Evolutionary conservation across 768 basidiomycete genomes (phyloP).

Genomic region (Calvatia gigantea): DNA sequence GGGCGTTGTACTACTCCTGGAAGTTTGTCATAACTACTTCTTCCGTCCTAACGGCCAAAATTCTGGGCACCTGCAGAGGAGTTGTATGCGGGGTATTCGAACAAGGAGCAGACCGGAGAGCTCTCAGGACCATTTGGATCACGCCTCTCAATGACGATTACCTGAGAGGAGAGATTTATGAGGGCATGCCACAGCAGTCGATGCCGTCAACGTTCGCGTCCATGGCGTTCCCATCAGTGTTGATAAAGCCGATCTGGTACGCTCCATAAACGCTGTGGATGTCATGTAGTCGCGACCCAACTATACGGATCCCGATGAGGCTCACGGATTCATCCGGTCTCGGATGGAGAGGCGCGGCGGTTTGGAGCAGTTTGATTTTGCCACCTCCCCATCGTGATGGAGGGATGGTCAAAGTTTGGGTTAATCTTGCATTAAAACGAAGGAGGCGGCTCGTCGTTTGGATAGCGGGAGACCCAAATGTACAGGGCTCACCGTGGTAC

Average conservation of each 20-base stretch:
- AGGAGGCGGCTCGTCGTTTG: constrained; percentile 43
- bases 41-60: constrained; percentile 56
- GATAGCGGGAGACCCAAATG: constrained; percentile 42
- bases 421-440: constrained; percentile 55
- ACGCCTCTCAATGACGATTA: constrained; percentile 33
- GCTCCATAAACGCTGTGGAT: constrained; percentile 44
- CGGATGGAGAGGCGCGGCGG: constrained; percentile 19
- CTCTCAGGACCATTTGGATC: constrained; percentile 39
- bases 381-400: constrained; percentile 48
- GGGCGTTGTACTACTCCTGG: constrained; percentile 36
- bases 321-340: constrained; percentile 31
- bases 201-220: constrained; percentile 59
- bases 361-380: constrained; percentile 31
- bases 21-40: constrained; percentile 31
- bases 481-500: constrained; percentile 43
- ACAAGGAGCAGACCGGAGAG: constrained; percentile 43
- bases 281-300: constrained; percentile 51
- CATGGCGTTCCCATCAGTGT: constrained; percentile 45
- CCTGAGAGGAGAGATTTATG: constrained; percentile 47
- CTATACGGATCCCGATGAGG: constrained; percentile 32
- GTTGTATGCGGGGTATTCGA: constrained; percentile 64
- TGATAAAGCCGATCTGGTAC: constrained; percentile 36
- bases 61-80: constrained; percentile 49
- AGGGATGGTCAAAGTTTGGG: constrained; percentile 51
- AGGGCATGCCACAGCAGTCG: constrained; percentile 57